These are phyloP conservation scores for Verticillium albo-atrum DNA, from an alignment of 2,329 filamentous ascomycete species.

Conservation along the genomic window DNA sequence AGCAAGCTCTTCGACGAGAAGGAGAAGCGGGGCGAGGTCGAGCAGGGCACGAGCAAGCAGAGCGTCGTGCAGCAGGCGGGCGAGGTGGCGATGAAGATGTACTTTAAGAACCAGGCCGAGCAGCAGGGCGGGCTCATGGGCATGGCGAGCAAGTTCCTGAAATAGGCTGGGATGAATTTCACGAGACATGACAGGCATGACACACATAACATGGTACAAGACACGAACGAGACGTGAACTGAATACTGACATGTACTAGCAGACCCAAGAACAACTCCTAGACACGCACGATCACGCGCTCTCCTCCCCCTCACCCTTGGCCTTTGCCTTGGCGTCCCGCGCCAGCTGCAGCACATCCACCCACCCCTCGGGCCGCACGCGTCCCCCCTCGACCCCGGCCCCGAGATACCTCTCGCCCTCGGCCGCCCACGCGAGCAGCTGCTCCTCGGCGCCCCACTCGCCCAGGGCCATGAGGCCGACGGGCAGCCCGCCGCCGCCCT, in stretches of 20 bases:
- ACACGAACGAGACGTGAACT: too few species aligned
- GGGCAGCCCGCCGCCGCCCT: conserved; percentile 48
- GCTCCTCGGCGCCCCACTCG: conserved; percentile 64
- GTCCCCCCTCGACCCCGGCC: conserved; percentile 39
- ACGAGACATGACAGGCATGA: not conserved
- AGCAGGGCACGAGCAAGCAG: conserved; percentile 68
- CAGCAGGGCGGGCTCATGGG: conserved; percentile 42
- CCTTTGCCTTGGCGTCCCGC: conserved; percentile 14
- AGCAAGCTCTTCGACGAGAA: conserved; percentile 65
- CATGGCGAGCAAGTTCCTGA: conserved; percentile 45
- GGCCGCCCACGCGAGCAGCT: conserved; percentile 54
- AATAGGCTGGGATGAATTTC: conserved; percentile 11
- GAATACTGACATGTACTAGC: too few species aligned
- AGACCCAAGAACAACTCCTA: too few species aligned
- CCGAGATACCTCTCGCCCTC: conserved; percentile 54
- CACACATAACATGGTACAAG: too few species aligned
- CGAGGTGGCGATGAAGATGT: conserved; percentile 88
- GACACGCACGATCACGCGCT: not conserved
- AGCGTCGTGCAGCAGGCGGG: conserved; percentile 73
- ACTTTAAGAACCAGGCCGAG: conserved; percentile 69
- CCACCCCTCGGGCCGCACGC: conserved; percentile 50
- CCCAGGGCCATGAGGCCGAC: conserved; percentile 60
- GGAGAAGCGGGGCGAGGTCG: conserved; percentile 46
- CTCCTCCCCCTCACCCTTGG: conserved; percentile 7
- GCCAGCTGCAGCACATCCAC: conserved; percentile 47